phyloP scores from a whole-genome alignment of 495 filamentous ascomycete species.

The Choiromyces venosus region DNA sequence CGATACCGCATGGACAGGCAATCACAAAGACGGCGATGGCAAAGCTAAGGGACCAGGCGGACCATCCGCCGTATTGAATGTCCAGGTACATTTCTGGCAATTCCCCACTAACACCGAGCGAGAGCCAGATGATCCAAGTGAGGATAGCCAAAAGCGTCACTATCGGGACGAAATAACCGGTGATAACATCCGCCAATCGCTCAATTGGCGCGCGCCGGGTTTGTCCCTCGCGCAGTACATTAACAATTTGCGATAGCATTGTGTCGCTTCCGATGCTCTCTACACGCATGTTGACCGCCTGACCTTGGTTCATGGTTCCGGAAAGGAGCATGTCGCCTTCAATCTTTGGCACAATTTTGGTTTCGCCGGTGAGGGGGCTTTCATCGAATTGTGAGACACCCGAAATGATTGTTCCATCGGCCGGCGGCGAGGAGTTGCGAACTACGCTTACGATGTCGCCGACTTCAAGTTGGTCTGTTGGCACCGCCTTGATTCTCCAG shows the following conservation, averaged over 20 bases:
- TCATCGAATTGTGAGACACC: conserved; percentile 72
- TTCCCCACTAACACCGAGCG: conserved; percentile 60
- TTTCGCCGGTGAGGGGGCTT: conserved; percentile 85
- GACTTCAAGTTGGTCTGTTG: conserved; percentile 68
- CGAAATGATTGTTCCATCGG: conserved; percentile 63
- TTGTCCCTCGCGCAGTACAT: conserved; percentile 85
- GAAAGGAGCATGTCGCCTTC: conserved; percentile 67
- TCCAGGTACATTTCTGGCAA: conserved; percentile 63
- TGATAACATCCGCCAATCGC: conserved; percentile 71
- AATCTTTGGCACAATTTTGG: conserved; percentile 63
- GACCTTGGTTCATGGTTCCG: conserved; percentile 75
- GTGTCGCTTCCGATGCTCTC: conserved; percentile 66
- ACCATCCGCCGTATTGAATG: conserved; percentile 64
- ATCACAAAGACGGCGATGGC: conserved; percentile 91
- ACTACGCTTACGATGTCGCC: conserved; percentile 71
- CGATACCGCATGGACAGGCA: conserved; percentile 87
- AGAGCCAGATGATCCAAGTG: conserved; percentile 81
- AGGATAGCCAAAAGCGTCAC: conserved; percentile 71
- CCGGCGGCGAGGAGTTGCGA: conserved; percentile 74
- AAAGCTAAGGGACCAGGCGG: conserved; percentile 80
- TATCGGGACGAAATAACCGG: conserved; percentile 81
- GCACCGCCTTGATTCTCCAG: conserved; percentile 45
- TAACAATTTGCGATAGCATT: conserved; percentile 85
- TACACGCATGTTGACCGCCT: conserved; percentile 61
- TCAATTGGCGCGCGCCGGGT: conserved; percentile 78